Conservation (phyloP, 257 asterid genomes). For the Galeopsis tetrahit region DNA sequence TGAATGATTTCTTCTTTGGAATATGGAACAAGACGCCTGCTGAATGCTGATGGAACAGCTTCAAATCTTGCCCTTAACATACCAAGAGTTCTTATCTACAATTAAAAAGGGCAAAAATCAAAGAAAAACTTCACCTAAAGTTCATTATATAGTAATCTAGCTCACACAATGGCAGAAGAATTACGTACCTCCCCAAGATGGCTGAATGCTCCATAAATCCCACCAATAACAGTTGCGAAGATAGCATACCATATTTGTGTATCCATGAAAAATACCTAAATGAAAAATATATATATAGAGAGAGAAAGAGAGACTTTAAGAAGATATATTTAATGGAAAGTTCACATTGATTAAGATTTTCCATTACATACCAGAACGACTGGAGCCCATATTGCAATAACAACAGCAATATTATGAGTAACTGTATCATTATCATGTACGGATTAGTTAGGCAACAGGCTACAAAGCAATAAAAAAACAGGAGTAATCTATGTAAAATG, state of each 20-base stretch:
- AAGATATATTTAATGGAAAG: constrained; percentile 24
- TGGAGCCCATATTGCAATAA: constrained; percentile 93
- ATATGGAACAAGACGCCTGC: constrained; percentile 78
- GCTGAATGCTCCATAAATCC: constrained; percentile 96
- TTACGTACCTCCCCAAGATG: constrained; percentile 95
- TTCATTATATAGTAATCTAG: neutral
- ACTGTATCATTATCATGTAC: constrained; percentile 56
- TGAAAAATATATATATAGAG: constrained; percentile 26
- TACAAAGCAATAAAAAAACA: constrained; percentile 22
- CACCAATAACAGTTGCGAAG: constrained; percentile 85
- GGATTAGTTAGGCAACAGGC: constrained; percentile 38
- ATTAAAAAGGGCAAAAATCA: constrained; percentile 30
- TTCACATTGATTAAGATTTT: constrained; percentile 12
- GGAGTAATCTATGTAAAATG: constrained; percentile 20
- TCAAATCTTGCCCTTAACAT: constrained; percentile 97
- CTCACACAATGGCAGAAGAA: constrained; percentile 29
- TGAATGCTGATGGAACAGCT: constrained; percentile 91
- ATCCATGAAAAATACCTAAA: constrained; percentile 93
- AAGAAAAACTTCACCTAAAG: constrained; percentile 15
- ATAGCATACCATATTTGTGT: constrained; percentile 99
- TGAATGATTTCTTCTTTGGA: constrained; percentile 59
- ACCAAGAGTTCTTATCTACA: constrained; percentile 95
- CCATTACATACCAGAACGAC: constrained; percentile 69
- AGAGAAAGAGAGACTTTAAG: constrained; percentile 35
- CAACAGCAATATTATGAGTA: constrained; percentile 77